Percentiles rank a stretch among this genome's conserved stretches.
phyloP scores from a whole-genome alignment of 2,329 filamentous ascomycete species.

The Aspergillus unguis region DNA sequence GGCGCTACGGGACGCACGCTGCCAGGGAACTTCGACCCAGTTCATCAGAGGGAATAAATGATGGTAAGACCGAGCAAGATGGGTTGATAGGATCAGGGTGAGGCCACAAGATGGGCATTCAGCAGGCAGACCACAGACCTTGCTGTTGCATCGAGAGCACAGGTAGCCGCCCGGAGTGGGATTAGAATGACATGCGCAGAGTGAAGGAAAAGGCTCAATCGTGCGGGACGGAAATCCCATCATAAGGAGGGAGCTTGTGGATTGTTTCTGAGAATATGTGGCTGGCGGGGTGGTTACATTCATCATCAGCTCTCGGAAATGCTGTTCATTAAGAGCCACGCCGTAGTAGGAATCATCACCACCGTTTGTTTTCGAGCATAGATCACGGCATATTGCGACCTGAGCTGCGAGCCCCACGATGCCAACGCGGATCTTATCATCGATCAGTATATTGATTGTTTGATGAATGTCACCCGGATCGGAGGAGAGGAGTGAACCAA shows the following conservation, averaged over 20 bases:
- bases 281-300: slow-evolving; percentile 85
- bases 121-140: slow-evolving; percentile 84
- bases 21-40: slow-evolving; percentile 88
- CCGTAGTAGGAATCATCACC: slow-evolving; percentile 70
- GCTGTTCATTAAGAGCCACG: slow-evolving; percentile 79
- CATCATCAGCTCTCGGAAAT: slow-evolving; percentile 87
- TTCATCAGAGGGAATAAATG: slow-evolving; percentile 87
- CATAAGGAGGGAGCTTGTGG: slow-evolving; percentile 67
- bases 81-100: slow-evolving; percentile 89
- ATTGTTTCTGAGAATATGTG: slow-evolving; percentile 59
- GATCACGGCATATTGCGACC: slow-evolving; percentile 85
- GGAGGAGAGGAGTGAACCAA: slow-evolving; percentile 82
- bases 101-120: slow-evolving; percentile 90
- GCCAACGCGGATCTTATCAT: slow-evolving; percentile 79
- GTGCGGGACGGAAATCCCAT: slow-evolving; percentile 96
- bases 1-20: slow-evolving; percentile 58
- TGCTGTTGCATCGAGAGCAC: slow-evolving; percentile 82
- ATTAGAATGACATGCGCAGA: slow-evolving; percentile 88
- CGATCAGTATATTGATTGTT: slow-evolving; percentile 74
- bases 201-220: slow-evolving; percentile 66
- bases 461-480: slow-evolving; percentile 95
- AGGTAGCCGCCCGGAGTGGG: slow-evolving; percentile 80
- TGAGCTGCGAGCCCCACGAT: slow-evolving; percentile 89
- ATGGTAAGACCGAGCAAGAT: slow-evolving; percentile 88
- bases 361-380: slow-evolving; percentile 82